phyloP scores from a whole-genome alignment of 352 stramenopile species.

The Phytophthora pinifolia region DNA sequence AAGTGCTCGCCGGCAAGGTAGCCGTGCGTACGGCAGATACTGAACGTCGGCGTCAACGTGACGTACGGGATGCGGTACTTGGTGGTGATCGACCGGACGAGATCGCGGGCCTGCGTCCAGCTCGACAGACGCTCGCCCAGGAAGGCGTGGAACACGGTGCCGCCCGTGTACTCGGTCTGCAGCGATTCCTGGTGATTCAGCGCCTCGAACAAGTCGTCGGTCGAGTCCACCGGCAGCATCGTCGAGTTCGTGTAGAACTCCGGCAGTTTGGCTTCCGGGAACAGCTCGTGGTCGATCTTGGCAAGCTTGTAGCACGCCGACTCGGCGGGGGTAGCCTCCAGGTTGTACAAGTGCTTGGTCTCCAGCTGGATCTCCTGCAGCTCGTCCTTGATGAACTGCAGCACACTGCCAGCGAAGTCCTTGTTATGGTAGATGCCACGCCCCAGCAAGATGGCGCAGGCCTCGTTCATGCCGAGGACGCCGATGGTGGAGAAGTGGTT shows the following conservation, averaged over 20 bases:
- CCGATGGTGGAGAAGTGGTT: conserved; percentile 38
- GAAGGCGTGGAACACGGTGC: conserved; percentile 36
- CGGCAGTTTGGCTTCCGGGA: conserved; percentile 19
- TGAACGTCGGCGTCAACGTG: conserved; percentile 32
- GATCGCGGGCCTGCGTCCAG: conserved; percentile 31
- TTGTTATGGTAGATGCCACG: conserved; percentile 36
- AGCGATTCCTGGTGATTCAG: conserved; percentile 32
- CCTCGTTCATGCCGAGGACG: conserved; percentile 35
- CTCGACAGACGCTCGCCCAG: conserved; percentile 31
- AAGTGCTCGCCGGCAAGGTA: conserved; percentile 32
- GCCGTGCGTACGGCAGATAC: conserved; percentile 29
- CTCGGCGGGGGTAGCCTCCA: conserved; percentile 34
- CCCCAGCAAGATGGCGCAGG: conserved; percentile 26
- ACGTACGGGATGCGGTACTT: conserved; percentile 33
- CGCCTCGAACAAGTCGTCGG: conserved; percentile 31
- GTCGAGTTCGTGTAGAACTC: conserved; percentile 39
- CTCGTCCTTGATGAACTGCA: conserved; percentile 35
- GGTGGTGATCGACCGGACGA: conserved; percentile 28
- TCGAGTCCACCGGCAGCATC: conserved; percentile 34
- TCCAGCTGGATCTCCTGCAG: conserved; percentile 32
- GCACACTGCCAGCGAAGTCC: conserved; percentile 27
- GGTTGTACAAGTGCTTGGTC: conserved; percentile 34
- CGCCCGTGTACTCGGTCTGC: conserved; percentile 34
- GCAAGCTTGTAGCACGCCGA: conserved; percentile 38
- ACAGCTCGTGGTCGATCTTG: conserved; percentile 30